Percentiles rank a stretch among this genome's conserved stretches.
Evolutionary conservation across 164 flowering plant genomes (phyloP).

Genomic region (Nelumbo lutea): DNA sequence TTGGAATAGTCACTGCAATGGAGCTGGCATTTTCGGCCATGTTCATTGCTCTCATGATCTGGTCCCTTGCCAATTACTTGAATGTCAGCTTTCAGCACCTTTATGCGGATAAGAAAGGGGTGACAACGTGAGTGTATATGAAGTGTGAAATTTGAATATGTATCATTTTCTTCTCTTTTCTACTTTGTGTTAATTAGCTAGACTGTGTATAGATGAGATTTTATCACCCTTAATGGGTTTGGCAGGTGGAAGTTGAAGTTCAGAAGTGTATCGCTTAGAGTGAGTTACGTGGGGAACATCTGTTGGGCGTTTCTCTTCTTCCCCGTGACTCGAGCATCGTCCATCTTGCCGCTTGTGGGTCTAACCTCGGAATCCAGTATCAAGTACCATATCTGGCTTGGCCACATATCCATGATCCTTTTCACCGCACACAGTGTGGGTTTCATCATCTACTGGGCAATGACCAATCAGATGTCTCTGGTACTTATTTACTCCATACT

Average conservation of each 20-base stretch:
- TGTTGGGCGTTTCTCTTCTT: slow-evolving; percentile 62
- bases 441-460: slow-evolving; percentile 48
- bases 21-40: slow-evolving; percentile 33
- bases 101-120: slow-evolving; percentile 21
- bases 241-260: slow-evolving; percentile 55
- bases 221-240: neutral
- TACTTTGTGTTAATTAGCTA: neutral
- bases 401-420: slow-evolving; percentile 54
- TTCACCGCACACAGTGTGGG: slow-evolving; percentile 63
- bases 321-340: slow-evolving; percentile 62
- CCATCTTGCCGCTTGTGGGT: slow-evolving; percentile 52
- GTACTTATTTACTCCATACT: neutral
- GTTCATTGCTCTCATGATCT: slow-evolving; percentile 49
- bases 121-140: slow-evolving; percentile 30
- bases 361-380: slow-evolving; percentile 59
- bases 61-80: slow-evolving; percentile 51
- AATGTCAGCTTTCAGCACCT: slow-evolving; percentile 32
- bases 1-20: slow-evolving; percentile 37
- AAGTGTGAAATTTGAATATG: too few species aligned
- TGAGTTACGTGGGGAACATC: slow-evolving; percentile 49
- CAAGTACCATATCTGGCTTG: slow-evolving; percentile 88
- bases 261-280: slow-evolving; percentile 32
- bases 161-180: neutral
- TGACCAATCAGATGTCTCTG: slow-evolving; percentile 9
- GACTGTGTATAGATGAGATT: too few species aligned